Base-by-base conservation (phyloP, 2,329 filamentous ascomycete genomes). In the Penicillium sp. region DNA sequence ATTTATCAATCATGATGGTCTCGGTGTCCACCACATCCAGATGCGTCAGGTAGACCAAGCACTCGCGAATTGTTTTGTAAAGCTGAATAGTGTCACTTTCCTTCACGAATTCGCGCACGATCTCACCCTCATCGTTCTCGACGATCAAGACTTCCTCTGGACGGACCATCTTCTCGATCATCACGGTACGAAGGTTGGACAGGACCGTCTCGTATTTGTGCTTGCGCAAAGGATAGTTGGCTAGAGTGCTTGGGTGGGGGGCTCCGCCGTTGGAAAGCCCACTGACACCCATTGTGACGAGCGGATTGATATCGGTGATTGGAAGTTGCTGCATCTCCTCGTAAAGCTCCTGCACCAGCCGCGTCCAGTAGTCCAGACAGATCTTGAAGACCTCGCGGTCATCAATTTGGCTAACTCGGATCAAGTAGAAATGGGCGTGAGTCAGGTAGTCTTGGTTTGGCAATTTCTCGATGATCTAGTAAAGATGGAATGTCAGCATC, bases 381-480 rank as follows among this genome's bases (percentile, higher is more conserved):
- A 99, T 99, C 82, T 99, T 99, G 84, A 99, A 99, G 59, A 99
- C 96, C 73, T 99, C 94, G 48, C 94, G 88, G 68, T 99, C 95
- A 62, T 99, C 94, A 61, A 99, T 99, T 76, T 99, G 92, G 41
- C 92, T 97, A 73, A 99, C 97, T 57, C 93, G 88, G 67, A 99
- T 97, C 12, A 99, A 85, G 74, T 99, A 99, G 75, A 96, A 97
- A 75, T 99, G 94, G 15, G 91, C 93, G 68, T 99, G 94, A 1
- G 91, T 90, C 36, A 99, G 86, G 73, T 90, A 99, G 67, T 99
- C 94, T 61, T 87, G 85, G 75, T 97, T 97, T 21, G 94, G 93
- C 20, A 99, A 83, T 65, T 94, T 96, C 75, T 99, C 94, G 61
- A 99, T 93, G 50, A 97, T 83, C 87, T 91, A 63, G n/a, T 43